Evolutionary conservation across 352 stramenopile species (phyloP).

Genomic region (Phytophthora citrophthora): DNA sequence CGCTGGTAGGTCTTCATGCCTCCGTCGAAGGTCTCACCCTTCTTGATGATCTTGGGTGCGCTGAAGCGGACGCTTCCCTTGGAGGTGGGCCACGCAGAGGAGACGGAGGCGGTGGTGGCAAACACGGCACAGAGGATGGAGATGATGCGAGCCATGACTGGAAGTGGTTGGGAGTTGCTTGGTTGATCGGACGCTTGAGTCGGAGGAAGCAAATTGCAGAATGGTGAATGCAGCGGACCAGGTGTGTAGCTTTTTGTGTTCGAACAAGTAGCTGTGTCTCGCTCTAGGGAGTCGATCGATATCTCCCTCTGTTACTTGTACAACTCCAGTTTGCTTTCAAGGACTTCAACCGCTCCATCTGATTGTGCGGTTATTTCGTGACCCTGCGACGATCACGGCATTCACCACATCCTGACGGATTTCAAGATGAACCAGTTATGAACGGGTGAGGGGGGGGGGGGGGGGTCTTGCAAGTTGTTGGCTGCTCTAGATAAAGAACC

Average conservation of each 20-base stretch:
- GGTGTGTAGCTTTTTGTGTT: no score
- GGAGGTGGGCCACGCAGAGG: slow-evolving; percentile 35
- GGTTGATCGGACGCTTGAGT: slow-evolving; percentile 11
- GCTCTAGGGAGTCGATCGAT: not conserved
- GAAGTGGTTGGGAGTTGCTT: slow-evolving; percentile 2
- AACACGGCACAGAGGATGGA: slow-evolving; percentile 17
- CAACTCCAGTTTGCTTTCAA: not conserved
- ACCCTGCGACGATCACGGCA: not conserved
- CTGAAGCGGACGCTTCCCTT: slow-evolving; percentile 34
- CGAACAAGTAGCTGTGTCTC: not conserved
- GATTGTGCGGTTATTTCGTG: slow-evolving; percentile 7
- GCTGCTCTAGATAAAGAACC: no score
- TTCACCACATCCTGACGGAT: not conserved
- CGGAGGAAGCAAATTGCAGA: slow-evolving; percentile 29
- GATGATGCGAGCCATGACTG: slow-evolving; percentile 27
- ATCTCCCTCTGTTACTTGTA: not conserved
- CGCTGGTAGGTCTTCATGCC: slow-evolving; percentile 51
- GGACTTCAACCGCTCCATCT: not conserved
- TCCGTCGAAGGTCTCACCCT: slow-evolving; percentile 39
- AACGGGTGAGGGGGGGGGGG: no score
- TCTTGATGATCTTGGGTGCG: slow-evolving; percentile 41
- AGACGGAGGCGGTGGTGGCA: slow-evolving; percentile 8
- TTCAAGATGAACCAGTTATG: no score
- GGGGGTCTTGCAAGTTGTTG: no score
- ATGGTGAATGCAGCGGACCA: not conserved